Conservation (phyloP, 2,329 filamentous ascomycete species). For the Neofusicoccum laricinum region DNA sequence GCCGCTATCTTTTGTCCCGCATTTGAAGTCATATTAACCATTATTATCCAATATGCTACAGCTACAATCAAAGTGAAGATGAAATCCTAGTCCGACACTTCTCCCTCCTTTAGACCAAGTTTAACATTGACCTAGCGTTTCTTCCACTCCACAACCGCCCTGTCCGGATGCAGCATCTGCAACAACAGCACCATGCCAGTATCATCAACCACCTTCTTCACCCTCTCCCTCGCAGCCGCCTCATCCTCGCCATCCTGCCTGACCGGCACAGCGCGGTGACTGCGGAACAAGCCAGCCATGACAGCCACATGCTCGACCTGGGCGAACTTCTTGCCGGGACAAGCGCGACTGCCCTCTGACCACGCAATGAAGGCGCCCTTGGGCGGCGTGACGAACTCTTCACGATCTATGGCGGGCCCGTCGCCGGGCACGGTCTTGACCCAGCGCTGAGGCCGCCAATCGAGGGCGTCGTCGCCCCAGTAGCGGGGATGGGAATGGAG, state of each 20-base stretch:
- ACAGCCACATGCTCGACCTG: constrained; percentile 24
- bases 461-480: constrained; percentile 23
- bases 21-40: too few species aligned
- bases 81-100: too few species aligned
- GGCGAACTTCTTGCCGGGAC: constrained; percentile 26
- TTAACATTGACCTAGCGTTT: too few species aligned
- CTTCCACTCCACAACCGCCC: background rate
- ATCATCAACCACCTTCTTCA: constrained; percentile 14
- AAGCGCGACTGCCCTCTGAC: constrained; percentile 21
- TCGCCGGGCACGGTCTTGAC: constrained; percentile 18
- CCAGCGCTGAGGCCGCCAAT: constrained; percentile 37
- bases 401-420: constrained; percentile 3
- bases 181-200: constrained; percentile 19
- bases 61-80: too few species aligned
- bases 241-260: constrained; percentile 17
- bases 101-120: too few species aligned
- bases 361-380: constrained; percentile 21
- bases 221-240: constrained; percentile 17
- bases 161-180: constrained; percentile 22
- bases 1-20: too few species aligned
- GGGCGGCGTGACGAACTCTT: constrained; percentile 8
- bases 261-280: constrained; percentile 18
- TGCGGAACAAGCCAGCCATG: constrained; percentile 21
- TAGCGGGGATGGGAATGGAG: background rate
- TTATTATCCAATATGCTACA: too few species aligned